Conservation (phyloP, 2,329 filamentous ascomycete genomes). For the Tetracladium maxilliforme region DNA sequence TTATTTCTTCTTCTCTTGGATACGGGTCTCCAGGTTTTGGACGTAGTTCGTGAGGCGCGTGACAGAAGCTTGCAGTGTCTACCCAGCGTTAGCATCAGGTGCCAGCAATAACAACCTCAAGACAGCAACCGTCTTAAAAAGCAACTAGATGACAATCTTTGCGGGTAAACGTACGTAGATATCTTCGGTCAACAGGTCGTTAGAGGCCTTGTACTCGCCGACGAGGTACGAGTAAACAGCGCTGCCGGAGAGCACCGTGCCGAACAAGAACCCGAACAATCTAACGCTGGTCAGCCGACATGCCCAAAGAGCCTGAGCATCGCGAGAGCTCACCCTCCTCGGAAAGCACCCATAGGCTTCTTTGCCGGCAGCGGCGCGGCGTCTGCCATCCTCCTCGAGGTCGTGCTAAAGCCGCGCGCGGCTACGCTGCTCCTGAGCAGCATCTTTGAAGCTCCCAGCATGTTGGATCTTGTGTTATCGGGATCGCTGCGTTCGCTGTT, state of each 20-base stretch:
- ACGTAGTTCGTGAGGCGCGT: slow-evolving; percentile 78
- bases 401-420: slow-evolving; percentile 18
- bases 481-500: too few relatives aligned
- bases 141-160: slow-evolving; percentile 16
- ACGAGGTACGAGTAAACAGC: slow-evolving; percentile 87
- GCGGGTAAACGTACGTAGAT: slow-evolving; percentile 73
- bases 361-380: slow-evolving; percentile 31
- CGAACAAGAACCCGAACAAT: slow-evolving; percentile 82
- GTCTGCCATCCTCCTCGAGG: slow-evolving; percentile 19
- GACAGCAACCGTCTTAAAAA: slow-evolving; percentile 5
- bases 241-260: slow-evolving; percentile 62
- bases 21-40: slow-evolving; percentile 59
- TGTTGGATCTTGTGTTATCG: too few relatives aligned
- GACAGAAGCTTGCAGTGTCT: slow-evolving; percentile 81
- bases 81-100: slow-evolving; percentile 3
- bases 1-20: slow-evolving; percentile 54
- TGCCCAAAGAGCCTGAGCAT: slow-evolving; percentile 1
- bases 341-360: slow-evolving; percentile 56
- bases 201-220: slow-evolving; percentile 85
- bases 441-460: too few relatives aligned
- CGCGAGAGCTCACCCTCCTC: slow-evolving; percentile 47
- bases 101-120: slow-evolving; percentile 1
- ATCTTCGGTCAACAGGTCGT: slow-evolving; percentile 86
- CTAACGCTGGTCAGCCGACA: slow-evolving; percentile 26
- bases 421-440: too few relatives aligned